These are phyloP conservation scores for Termitomyces heimii DNA, from an alignment of 768 basidiomycete genomes.

Conservation along the genomic window DNA sequence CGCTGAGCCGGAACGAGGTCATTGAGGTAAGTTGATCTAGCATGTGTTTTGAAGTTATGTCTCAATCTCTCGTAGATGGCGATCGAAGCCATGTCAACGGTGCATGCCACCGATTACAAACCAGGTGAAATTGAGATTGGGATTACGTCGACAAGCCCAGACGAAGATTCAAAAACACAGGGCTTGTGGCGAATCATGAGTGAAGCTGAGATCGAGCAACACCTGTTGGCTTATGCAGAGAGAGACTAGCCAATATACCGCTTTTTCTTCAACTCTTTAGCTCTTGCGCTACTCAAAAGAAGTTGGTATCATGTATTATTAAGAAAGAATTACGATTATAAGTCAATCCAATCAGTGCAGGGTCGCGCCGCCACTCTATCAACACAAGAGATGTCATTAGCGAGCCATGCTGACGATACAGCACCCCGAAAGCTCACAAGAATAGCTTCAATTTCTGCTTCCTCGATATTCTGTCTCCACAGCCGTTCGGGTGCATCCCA, in stretches of 20 bases:
- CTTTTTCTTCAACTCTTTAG: not conserved
- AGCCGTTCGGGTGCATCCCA: conserved; percentile 65
- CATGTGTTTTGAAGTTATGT: not conserved
- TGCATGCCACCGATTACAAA: conserved; percentile 96
- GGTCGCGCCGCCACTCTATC: conserved; percentile 67
- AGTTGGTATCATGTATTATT: conserved; percentile 4
- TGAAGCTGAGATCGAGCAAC: conserved; percentile 71
- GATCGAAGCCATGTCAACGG: conserved; percentile 90
- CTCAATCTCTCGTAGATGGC: conserved; percentile 57
- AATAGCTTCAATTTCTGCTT: conserved; percentile 61
- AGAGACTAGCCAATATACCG: conserved; percentile 54
- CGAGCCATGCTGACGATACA: not conserved
- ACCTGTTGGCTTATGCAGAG: conserved; percentile 83
- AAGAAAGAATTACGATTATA: conserved; percentile 2
- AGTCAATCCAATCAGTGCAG: conserved; percentile 22
- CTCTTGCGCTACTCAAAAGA: not conserved
- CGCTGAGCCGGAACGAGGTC: conserved; percentile 68
- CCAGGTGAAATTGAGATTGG: conserved; percentile 94
- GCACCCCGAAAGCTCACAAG: conserved; percentile 36
- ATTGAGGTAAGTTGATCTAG: conserved; percentile 73
- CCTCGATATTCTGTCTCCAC: conserved; percentile 48
- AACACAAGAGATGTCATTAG: not conserved
- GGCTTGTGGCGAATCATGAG: conserved; percentile 79
- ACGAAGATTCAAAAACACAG: conserved; percentile 65
- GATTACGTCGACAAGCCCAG: conserved; percentile 72